These are phyloP conservation scores for Apiospora hydei DNA, from an alignment of 2,329 filamentous ascomycete species.

Conservation along the genomic window DNA sequence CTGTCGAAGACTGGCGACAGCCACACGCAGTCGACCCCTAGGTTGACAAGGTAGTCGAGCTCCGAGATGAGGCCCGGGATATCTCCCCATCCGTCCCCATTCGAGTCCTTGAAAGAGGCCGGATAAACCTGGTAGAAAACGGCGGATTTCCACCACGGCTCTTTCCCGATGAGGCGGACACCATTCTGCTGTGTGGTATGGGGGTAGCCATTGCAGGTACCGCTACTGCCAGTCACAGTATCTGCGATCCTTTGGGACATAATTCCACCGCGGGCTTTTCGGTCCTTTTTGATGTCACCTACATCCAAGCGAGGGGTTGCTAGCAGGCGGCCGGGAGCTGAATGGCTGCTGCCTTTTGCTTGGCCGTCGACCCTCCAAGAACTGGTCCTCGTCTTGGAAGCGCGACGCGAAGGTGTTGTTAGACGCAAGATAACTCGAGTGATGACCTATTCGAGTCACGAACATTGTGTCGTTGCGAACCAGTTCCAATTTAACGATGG, in stretches of 20 bases:
- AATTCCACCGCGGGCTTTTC: conserved; percentile 1
- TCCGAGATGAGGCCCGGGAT: conserved; percentile 70
- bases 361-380: conserved; percentile 6
- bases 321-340: background rate
- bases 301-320: conserved; percentile 16
- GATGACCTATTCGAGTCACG: background rate
- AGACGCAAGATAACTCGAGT: conserved; percentile 1
- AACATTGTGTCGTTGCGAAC: conserved; percentile 21
- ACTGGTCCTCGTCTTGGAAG: conserved; percentile 8
- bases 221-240: background rate
- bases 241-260: conserved; percentile 3
- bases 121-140: conserved; percentile 63
- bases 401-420: conserved; percentile 18
- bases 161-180: conserved; percentile 31
- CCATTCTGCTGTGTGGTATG: conserved; percentile 19
- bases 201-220: conserved; percentile 20
- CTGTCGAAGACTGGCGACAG: conserved; percentile 59
- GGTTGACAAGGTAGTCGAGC: conserved; percentile 67
- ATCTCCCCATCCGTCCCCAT: conserved; percentile 70
- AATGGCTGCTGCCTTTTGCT: conserved; percentile 2
- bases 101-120: conserved; percentile 64
- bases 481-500: conserved; percentile 13
- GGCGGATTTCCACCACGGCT: conserved; percentile 56
- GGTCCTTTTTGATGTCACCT: conserved; percentile 15
- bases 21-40: conserved; percentile 71